Base-by-base conservation (phyloP, 2,329 filamentous ascomycete genomes). In the Alternaria sp. region DNA sequence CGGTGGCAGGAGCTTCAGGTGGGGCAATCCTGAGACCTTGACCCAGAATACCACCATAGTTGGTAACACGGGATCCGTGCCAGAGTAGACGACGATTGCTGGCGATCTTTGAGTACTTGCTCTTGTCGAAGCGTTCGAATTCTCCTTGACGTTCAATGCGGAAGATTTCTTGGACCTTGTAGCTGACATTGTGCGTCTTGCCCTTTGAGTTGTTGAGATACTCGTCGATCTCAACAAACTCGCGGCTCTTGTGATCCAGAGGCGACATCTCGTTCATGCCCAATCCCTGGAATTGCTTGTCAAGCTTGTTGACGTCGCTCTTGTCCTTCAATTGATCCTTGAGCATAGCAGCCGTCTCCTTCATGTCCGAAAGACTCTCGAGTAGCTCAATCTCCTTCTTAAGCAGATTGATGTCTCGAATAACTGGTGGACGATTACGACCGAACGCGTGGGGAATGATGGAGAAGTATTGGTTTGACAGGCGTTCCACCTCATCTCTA, bases 1-100 rank as follows among this genome's bases (percentile, higher is more conserved):
- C 92, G 5, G 84, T 86, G 0, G 89, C 89, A 0, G 92, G 93
- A 0, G 93, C 93, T 77, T 96, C 90, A 0, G 90, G 90, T 0
- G 93, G 93, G 7, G 93, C 93, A 66, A 97, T 97, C n/a, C 92
- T 90, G 7, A 97, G 85, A 66, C 93, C 93, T 78, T 97, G 92
- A 59, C 89, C 91, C 43, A 97, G 86, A 60, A 97, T 97, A 73
- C 93, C 93, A 72, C 90, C 92, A 67, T 90, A 97, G 76, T 97
- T 97, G 54, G 92, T 95, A 32, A 85, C 86, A 34, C 92, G 89
- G 16, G 91, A 94, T 16, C 93, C 93, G 74, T 97, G 93, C 93
- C 93, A 97, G 3, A 97, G 84, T 1, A 97, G 87, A 18, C 92
- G 88, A 25, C 90, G 87, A 74, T 95, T 87, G 49, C 85, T 86